Evolutionary conservation across 2,329 filamentous ascomycete genomes (phyloP), one percentile per base, ranked within the genome.

Genomic region (Xylariaceae sp.): DNA sequence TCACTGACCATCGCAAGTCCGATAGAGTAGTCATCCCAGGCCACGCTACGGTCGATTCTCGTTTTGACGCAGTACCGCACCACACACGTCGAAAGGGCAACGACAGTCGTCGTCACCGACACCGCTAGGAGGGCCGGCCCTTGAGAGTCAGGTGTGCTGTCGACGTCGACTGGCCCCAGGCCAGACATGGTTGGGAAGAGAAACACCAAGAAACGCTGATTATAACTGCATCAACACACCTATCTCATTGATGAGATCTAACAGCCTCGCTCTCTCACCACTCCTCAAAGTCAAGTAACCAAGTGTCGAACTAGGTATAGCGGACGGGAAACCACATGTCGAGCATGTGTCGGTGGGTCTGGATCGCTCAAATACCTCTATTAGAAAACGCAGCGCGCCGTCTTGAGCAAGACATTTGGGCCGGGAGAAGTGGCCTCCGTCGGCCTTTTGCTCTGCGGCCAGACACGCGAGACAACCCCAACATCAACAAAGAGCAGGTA

Each of bases 101-200:
- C 57, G 45, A 63, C 61, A 1, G 63, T 65, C 21, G 73, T 73
- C 46, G 63, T 65, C 42, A 71, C 62, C 2, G 73, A 74, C 16
- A 75, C 61, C 41, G 69, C 71, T 40, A 76, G 67, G 60, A 76
- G 71, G 64, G 70, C 71, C 59, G 71, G 67, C 56, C 73, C 73
- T 67, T 65, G 65, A 14, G 67, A 66, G 46, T 41, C 18, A 55
- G 67, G 43, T 23, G 54, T 56, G n/a, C 64, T 49, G 57, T 58
- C 57, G 63, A 65, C 69, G 50, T 57, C 54, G 50, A 59, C 51
- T 44, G 48, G 47, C 52, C 48, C 49, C 44, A 61, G 56, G 51
- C 56, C 57, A 56, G 64, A 59, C 50, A 54, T 52, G 14, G 16
- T 43, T n/a, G 21, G 18, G 26, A 43, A 20, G 40, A 32, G 20